These are phyloP conservation scores for Agaricus bisporus DNA, from an alignment of 768 basidiomycete genomes.

Conservation along the genomic window DNA sequence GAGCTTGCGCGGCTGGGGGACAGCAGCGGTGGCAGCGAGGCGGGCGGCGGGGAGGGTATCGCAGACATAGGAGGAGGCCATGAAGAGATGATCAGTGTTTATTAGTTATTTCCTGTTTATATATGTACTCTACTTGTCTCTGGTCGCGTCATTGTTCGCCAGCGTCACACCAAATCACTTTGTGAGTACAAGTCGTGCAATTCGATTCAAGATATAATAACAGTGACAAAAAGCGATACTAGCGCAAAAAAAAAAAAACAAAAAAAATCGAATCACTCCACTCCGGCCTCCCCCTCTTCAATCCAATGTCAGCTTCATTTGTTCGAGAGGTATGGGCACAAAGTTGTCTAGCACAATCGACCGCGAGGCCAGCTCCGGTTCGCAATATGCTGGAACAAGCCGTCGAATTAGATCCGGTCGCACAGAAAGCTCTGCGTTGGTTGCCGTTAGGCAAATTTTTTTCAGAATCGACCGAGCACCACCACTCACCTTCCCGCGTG, in stretches of 20 bases:
- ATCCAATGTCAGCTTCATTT: constrained; percentile 91
- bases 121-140: not conserved
- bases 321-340: constrained; percentile 95
- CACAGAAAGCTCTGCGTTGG: constrained; percentile 81
- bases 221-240: constrained; percentile 19
- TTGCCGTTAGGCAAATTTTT: not conserved
- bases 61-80: constrained; percentile 46
- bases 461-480: not conserved
- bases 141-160: constrained; percentile 34
- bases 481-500: constrained; percentile 81
- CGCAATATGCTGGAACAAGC: constrained; percentile 87
- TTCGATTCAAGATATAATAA: constrained; percentile 44
- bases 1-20: constrained; percentile 41
- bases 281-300: constrained; percentile 33
- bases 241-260: constrained; percentile 14
- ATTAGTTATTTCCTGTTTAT: not conserved
- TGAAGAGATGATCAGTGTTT: constrained; percentile 4
- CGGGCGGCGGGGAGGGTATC: constrained; percentile 67
- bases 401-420: constrained; percentile 90
- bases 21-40: constrained; percentile 27
- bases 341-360: constrained; percentile 86
- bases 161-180: constrained; percentile 13
- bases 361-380: constrained; percentile 82
- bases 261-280: constrained; percentile 10
- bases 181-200: constrained; percentile 20